Base-by-base conservation (phyloP, 2,329 filamentous ascomycete genomes). In the Fusarium sp. region DNA sequence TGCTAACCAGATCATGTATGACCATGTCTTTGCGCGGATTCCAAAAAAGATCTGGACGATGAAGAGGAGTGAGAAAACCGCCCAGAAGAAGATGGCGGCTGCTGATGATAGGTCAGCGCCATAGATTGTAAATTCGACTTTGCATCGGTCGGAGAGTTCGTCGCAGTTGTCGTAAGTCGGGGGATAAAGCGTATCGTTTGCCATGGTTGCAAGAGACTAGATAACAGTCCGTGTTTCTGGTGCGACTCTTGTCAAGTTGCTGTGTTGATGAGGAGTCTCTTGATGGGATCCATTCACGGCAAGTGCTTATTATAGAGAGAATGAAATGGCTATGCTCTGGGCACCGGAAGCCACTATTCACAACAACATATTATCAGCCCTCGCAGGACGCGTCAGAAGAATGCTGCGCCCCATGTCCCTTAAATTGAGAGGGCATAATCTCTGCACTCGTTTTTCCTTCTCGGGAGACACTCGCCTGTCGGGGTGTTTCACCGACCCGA, bases 21-120 rank as follows among this genome's bases (percentile, higher is more conserved):
- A 84, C 76, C 85, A 88, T 5, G 82, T 82, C 35, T 79, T 80
- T 37, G 81, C 82, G 10, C 76, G 76, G 14, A 82, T 69, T 2
- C 80, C 83, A 2, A 84, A 70, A 34, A 77, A 69, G 18, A 81
- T 56, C 60, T 85, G 83, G 7, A 75, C 76, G 59, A 83, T 54
- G 27, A 82, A 70, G 52, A 81, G 76, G n/a, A 84, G 25, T 23
- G 70, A 77, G 73, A 84, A 85, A 27, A 81, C 65, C 14, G 77
- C 77, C 50, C 83, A 76, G 57, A 86, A 81, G 72, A 85, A 74
- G 16, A 59, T 65, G 20, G 74, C 70, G n/a, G 68, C 72, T 23
- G 70, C 70, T 1, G 73, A 50, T 3, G 69, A 75, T 35, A 77
- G 70, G 27, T 75, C 76, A 43, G 75, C 71, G 37, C 77, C 78